These are phyloP conservation scores for Xylariaceae sp. DNA, from an alignment of 2,329 filamentous ascomycete genomes.

Conservation along the genomic window DNA sequence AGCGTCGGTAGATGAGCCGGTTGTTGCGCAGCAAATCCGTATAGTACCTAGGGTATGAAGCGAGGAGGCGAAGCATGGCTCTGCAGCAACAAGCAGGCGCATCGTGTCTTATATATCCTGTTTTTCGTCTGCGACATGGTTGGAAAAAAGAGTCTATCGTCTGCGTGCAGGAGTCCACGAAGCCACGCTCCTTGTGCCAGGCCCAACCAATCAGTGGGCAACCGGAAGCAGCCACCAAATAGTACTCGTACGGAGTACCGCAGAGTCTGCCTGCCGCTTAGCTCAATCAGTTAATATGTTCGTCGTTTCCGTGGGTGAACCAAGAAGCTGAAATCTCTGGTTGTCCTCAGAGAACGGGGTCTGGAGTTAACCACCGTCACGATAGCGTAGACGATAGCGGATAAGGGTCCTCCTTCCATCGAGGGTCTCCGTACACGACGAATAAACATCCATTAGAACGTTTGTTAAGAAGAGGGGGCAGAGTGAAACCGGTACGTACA, in stretches of 20 bases:
- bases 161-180: not conserved
- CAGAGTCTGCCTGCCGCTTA: too few relatives aligned
- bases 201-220: not conserved
- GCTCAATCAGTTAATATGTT: not conserved
- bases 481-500: too few relatives aligned
- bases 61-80: not conserved
- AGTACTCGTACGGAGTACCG: not conserved
- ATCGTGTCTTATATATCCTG: not conserved
- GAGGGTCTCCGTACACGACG: too few relatives aligned
- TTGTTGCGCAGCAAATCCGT: too few relatives aligned
- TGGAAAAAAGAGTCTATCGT: not conserved
- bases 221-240: not conserved
- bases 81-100: not conserved
- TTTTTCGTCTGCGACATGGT: not conserved
- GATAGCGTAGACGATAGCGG: too few relatives aligned
- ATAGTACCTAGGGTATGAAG: not conserved
- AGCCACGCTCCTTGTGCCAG: not conserved
- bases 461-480: too few relatives aligned
- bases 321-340: not conserved
- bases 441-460: too few relatives aligned
- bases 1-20: too few relatives aligned
- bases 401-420: too few relatives aligned
- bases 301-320: not conserved
- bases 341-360: too few relatives aligned
- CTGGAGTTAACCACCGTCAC: too few relatives aligned